These are phyloP conservation scores for Myxozyma neglecta DNA, from an alignment of 805 yeast species.

Conservation along the genomic window DNA sequence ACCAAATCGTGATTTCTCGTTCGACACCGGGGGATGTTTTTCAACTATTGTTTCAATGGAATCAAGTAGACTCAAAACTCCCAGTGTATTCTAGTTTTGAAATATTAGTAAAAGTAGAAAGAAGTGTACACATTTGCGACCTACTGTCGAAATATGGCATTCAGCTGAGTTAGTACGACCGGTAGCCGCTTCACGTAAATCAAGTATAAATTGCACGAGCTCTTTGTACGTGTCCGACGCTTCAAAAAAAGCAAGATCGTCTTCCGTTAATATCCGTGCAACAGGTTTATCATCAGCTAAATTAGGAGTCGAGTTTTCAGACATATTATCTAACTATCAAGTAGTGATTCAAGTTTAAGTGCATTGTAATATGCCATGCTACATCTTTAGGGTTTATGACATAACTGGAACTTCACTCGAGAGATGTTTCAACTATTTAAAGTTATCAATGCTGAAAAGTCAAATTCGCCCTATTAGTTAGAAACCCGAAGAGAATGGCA, in stretches of 20 bases:
- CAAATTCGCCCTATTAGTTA: no score
- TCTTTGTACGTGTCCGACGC: constrained; percentile 51
- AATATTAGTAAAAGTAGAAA: neutral
- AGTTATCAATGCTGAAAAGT: no score
- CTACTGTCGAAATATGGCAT: constrained; percentile 42
- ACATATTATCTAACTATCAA: neutral
- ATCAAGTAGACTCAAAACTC: constrained; percentile 26
- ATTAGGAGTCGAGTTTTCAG: neutral
- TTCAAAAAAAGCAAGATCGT: constrained; percentile 65
- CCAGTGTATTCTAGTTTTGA: neutral
- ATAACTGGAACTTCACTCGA: no score
- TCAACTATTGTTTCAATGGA: constrained; percentile 52
- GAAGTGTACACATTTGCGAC: neutral
- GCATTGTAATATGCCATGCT: no score
- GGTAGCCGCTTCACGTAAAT: constrained; percentile 61
- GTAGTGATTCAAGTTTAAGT: neutral
- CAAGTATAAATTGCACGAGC: constrained; percentile 55
- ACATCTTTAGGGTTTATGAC: no score
- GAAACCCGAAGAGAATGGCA: no score
- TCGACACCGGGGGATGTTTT: constrained; percentile 65
- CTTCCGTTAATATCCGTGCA: constrained; percentile 47
- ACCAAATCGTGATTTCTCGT: constrained; percentile 80
- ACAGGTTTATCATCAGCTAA: neutral
- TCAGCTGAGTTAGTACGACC: constrained; percentile 58
- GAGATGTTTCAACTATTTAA: no score